A percentile compares a stretch with the other conserved stretches of the same genome.
Evolutionary conservation across 345 rosid genomes (phyloP).

Genomic region (Kandelia obovata): DNA sequence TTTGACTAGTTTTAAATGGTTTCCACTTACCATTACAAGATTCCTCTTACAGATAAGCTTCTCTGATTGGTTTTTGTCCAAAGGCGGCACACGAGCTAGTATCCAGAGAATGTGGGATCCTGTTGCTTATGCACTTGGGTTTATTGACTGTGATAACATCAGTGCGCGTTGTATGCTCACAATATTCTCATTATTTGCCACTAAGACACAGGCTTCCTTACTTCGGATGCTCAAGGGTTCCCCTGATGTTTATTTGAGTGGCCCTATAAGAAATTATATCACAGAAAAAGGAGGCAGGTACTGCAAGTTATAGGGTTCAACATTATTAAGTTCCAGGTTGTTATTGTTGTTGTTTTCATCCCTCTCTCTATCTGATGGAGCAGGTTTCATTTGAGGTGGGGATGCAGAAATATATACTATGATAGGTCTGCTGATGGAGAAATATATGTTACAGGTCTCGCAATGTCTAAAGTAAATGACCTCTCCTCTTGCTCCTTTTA

Average conservation of each 20-base stretch:
- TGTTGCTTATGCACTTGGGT: conserved; percentile 98
- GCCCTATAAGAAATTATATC: conserved; percentile 88
- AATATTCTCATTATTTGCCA: conserved; percentile 94
- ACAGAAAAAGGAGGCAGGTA: conserved; percentile 89
- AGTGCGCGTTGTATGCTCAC: conserved; percentile 99
- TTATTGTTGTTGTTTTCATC: conserved; percentile 3
- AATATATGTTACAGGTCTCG: conserved; percentile 72
- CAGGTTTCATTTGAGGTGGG: conserved; percentile 99
- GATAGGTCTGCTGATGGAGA: conserved; percentile 60
- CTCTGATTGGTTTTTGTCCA: conserved; percentile 96
- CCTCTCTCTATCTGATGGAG: conserved; percentile 24
- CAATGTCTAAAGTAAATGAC: conserved; percentile 72
- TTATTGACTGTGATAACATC: conserved; percentile 97
- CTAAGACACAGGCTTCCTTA: conserved; percentile 97
- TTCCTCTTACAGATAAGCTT: conserved; percentile 72
- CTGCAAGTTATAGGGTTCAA: conserved; percentile 1
- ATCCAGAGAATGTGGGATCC: conserved; percentile 99
- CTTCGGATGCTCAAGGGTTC: conserved; percentile 99
- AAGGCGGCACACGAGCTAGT: conserved; percentile 87
- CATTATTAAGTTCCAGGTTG: background rate
- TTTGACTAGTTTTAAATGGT: background rate
- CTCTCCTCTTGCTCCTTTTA: conserved; percentile 9
- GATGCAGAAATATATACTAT: conserved; percentile 83
- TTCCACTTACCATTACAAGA: conserved; percentile 7
- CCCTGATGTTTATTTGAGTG: conserved; percentile 86